phyloP scores from a whole-genome alignment of 441 rosid species.

The Breynia disticha region DNA sequence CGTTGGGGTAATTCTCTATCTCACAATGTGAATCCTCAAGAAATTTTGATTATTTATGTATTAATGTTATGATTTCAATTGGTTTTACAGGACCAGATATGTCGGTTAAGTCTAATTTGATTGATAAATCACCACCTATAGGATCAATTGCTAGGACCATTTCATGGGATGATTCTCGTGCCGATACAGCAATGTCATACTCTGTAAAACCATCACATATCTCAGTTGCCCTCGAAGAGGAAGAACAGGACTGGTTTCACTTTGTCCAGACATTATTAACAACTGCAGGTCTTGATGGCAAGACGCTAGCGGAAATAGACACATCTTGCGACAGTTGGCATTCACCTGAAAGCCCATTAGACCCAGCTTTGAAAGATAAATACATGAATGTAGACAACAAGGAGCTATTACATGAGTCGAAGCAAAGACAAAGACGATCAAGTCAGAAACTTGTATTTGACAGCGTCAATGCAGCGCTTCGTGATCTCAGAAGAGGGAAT shows the following conservation, averaged over 20 bases:
- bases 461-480: constrained; percentile 52
- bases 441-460: constrained; percentile 58
- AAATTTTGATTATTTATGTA: background rate
- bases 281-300: constrained; percentile 41
- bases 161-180: constrained; percentile 53
- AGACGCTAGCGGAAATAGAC: constrained; percentile 16
- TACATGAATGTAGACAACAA: constrained; percentile 33
- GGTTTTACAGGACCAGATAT: constrained; percentile 32
- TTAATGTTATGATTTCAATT: background rate
- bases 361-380: constrained; percentile 50
- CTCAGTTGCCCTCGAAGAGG: constrained; percentile 26
- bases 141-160: constrained; percentile 70
- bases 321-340: constrained; percentile 46
- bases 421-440: constrained; percentile 52
- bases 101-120: constrained; percentile 49
- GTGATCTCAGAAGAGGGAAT: constrained; percentile 25
- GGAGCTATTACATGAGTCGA: constrained; percentile 51
- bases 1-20: constrained; percentile 26
- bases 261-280: constrained; percentile 45
- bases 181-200: constrained; percentile 32
- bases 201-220: constrained; percentile 32
- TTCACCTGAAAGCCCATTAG: constrained; percentile 67
- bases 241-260: constrained; percentile 47
- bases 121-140: constrained; percentile 82
- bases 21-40: no score